Base-by-base conservation (phyloP, 2,329 filamentous ascomycete genomes). In the Spiromastix sp. region DNA sequence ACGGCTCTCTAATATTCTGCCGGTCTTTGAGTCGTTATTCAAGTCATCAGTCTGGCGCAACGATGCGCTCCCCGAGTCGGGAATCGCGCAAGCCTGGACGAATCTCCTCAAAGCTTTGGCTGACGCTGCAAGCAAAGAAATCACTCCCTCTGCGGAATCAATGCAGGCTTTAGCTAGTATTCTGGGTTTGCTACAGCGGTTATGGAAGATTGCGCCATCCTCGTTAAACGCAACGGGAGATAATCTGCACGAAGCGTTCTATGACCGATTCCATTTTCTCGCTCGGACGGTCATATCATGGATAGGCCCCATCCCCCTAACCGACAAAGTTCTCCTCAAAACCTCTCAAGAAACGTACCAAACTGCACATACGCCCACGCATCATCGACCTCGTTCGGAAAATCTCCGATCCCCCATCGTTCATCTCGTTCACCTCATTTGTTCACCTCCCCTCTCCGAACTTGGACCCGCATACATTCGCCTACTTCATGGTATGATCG, bases 101-200 rank as follows among this genome's bases (percentile, higher is more conserved):
- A 71, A 70, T 34, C 77, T 85, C 32, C 63, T 70, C 34, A 73
- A 74, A 38, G 61, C 64, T 11, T 51, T 89, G n/a, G 68, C 72
- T 6, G 67, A 74, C 32, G 67, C 72, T 2, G 70, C 71, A 12
- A 82, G 74, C 43, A 93, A 94, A 58, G 91, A 98, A 57, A 81
- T 98, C 47, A 93, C 89, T 48, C 79, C 87, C 5, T 86, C 85
- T 0, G 72, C 73, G 9, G 89, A 96, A 42, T 84, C 86, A 1
- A 82, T 84, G 50, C 73, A 77, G 41, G 89, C 87, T 39, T 71
- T 94, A 42, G 79, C 82, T 15, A 70, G 75, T 27, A 68, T 86
- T 15, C 70, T 89, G 32, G 76, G 76, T 27, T 59, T 86, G 15
- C 61, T 94, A 5, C 72, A 76, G 32, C 74, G 71, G 17, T 57